phyloP scores from a whole-genome alignment of 2,329 filamentous ascomycete species.

The Sporothrix dimorphospora region DNA sequence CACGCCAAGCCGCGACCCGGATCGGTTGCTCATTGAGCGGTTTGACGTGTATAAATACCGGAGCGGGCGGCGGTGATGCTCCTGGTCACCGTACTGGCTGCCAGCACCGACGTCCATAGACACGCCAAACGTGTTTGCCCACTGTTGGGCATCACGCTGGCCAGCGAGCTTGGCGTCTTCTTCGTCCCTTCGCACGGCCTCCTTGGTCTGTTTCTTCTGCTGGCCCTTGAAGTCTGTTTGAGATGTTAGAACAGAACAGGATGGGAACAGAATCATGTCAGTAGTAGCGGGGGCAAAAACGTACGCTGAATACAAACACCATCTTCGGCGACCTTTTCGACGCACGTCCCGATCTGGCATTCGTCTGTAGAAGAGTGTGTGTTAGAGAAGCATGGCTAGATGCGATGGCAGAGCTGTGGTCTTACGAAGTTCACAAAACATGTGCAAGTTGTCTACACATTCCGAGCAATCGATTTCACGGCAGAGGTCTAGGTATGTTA shows the following conservation, averaged over 20 bases:
- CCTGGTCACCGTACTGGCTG: background rate
- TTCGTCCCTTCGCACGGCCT: background rate
- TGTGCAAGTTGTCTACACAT: background rate
- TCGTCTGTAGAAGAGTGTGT: too few relatives aligned
- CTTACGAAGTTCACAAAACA: conserved; percentile 29
- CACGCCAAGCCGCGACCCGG: background rate
- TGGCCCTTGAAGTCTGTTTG: conserved; percentile 7
- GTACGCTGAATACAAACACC: conserved; percentile 26
- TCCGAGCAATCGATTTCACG: conserved; percentile 11
- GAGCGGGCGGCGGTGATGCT: background rate
- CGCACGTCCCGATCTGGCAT: conserved; percentile 17
- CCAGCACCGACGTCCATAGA: background rate
- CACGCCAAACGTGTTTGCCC: conserved; percentile 5
- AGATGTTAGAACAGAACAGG: background rate
- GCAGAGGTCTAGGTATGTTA: conserved; percentile 27
- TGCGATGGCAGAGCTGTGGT: too few relatives aligned
- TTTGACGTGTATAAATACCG: background rate
- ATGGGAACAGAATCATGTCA: too few relatives aligned
- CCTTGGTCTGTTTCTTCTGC: conserved; percentile 5
- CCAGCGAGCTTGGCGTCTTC: background rate
- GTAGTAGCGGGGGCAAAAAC: background rate
- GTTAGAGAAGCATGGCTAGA: too few relatives aligned
- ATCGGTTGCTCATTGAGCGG: background rate
- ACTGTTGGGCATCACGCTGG: background rate
- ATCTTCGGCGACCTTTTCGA: conserved; percentile 4